Evolutionary conservation across 192 early-diverging fungal species (phyloP).

Genomic region (Geosiphon pyriformis): DNA sequence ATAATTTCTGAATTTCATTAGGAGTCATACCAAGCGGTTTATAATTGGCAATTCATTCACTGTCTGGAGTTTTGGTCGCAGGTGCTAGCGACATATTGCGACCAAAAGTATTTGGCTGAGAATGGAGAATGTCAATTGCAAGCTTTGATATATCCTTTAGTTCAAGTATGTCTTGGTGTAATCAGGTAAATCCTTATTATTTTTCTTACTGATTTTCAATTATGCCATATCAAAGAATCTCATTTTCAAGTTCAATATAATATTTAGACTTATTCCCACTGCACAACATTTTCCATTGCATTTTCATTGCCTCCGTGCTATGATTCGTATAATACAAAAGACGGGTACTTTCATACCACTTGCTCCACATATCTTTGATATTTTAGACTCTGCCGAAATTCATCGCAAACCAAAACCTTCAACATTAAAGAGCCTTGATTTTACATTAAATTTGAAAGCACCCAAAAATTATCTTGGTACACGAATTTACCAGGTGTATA

Average conservation of each 20-base stretch:
- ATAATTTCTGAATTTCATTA: slow-evolving; percentile 16
- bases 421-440: slow-evolving; percentile 82
- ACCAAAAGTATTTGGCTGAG: slow-evolving; percentile 40
- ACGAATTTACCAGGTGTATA: slow-evolving; percentile 62
- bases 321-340: slow-evolving; percentile 65
- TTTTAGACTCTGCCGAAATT: slow-evolving; percentile 71
- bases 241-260: too few species aligned
- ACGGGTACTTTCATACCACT: slow-evolving; percentile 82
- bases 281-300: slow-evolving; percentile 90
- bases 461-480: slow-evolving; percentile 83
- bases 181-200: slow-evolving; percentile 34
- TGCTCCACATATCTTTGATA: slow-evolving; percentile 79
- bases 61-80: slow-evolving; percentile 87
- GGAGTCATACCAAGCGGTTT: slow-evolving; percentile 84
- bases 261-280: slow-evolving; percentile 73
- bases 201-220: slow-evolving; percentile 3
- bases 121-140: slow-evolving; percentile 52
- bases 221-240: too few species aligned
- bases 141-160: slow-evolving; percentile 84
- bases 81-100: slow-evolving; percentile 71
- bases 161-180: slow-evolving; percentile 70
- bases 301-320: slow-evolving; percentile 71
- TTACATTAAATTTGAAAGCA: slow-evolving; percentile 68
- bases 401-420: slow-evolving; percentile 65
- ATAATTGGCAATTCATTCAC: slow-evolving; percentile 98